Evolutionary conservation across 2,329 filamentous ascomycete species (phyloP), one percentile per base, ranked within the genome.

Genomic region (Metarhizium robertsii): DNA sequence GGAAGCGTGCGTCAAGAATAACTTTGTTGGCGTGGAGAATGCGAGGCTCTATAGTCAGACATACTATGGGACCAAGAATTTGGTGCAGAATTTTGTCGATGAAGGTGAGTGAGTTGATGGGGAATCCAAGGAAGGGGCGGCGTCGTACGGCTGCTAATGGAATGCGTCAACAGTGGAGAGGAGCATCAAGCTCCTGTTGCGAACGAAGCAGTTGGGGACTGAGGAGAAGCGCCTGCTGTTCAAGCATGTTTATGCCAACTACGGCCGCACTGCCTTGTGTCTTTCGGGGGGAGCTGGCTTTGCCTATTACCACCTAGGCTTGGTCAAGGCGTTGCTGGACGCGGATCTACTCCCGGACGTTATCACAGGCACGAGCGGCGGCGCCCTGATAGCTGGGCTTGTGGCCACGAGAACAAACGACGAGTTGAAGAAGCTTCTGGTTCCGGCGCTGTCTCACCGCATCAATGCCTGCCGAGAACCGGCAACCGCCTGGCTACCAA

Each of bases 301-400:
- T 71, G 91, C 94, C 5, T 97, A 96, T 69, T 97, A 97, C 68
- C 94, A 99, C 69, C 90, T 96, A 60, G 94, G 94, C 11, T 89
- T 99, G 10, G 83, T 94, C 52, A 92, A 90, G 68, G 92, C 92
- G 8, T 78, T 97, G 4, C 76, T 97, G 6, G 94, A 97, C 64
- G 88, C 90, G 13, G 82, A 88, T 57, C 77, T 95, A 1, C 75
- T 99, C 1, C 94, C 94, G 0, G 88, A 95, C 60, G 92, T 99
- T 62, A 96, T 99, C 61, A 96, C 94, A 0, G 94, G 94, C 11
- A 99, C 94, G 2, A 96, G 92, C 58, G 94, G 94, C 6, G 94
- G 94, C 53, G 94, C 94, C 13, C 76, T 99, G 7, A 85, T 97
- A 13, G 94, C 94, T 2, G 91, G 84, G 0, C 75, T 99, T 7